Evolutionary conservation across 1,284 basidiomycete species (phyloP), one percentile per base, ranked within the genome.

Genomic region (Omphalotus olearius): DNA sequence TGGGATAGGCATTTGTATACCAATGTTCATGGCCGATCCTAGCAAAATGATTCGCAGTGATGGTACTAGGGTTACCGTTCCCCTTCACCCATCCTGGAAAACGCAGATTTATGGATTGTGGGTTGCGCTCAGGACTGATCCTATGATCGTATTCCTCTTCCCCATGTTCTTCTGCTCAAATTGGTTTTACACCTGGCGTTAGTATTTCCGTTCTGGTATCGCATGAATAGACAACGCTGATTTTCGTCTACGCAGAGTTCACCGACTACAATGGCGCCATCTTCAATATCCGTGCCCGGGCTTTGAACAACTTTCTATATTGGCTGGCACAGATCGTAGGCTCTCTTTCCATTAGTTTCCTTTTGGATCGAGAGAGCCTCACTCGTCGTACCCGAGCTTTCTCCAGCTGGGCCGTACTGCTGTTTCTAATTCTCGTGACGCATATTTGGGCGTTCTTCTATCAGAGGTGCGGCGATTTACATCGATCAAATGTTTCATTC

Each of bases 151-250:
- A 16, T 62, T 85, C 10, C 67, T 85, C 20, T 83, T 84, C 68
- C 82, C 83, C 6, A 80, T 85, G 76, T 85, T 84, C 67, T 76
- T 89, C 54, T 79, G 83, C 4, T 83, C 82, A 42, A 89, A 89
- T 64, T 90, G 85, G 78, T 88, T 88, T 65, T 87, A 88, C 60
- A 82, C 83, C 10, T 86, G 83, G 82, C 83, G 80, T 82, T 57
- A 60, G 79, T 72, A 6, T 13, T 10, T 45, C 45, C 9, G 38
- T 10, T 18, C 50, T 37, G 4, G 41, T 14, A 40, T 46, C 14
- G 11, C 16, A 38, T 3, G 35, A 28, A 26, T 5, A 36, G 16
- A 11, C 16, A 38, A 40, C 42, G 6, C 37, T 20, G 28, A 35
- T 45, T 39, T 28, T 46, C 16, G 23, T 30, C 37, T 11, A 23